Evolutionary conservation across 2,329 filamentous ascomycete species (phyloP), one percentile per base, ranked within the genome.

Genomic region (Chrysoporthe puriensis): DNA sequence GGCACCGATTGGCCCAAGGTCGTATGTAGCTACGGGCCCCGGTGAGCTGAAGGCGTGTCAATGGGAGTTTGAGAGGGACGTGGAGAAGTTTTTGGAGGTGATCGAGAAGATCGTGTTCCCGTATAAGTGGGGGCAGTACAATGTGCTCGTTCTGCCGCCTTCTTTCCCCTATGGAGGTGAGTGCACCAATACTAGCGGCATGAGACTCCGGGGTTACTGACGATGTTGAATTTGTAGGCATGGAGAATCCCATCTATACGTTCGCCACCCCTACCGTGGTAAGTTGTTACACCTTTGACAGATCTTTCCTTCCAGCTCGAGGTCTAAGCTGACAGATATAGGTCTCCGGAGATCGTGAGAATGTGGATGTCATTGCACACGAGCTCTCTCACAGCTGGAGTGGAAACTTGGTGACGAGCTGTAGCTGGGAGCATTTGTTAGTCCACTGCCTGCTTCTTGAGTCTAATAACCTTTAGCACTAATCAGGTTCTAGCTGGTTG

Each of bases 291-390:
- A 16, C 21, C 14, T 52, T 4, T 7, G 11, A 26, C n/a, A 44
- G 14, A 43, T 16, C 21, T 59, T 34, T n/a, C 18, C 18, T 11
- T 2, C 11, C 21, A 44, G 21, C 14, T 5, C 16, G 46, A 42
- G 61, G 14, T 34, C 44, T 26, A 36, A 48, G 97, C 94, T 46
- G 91, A 98, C 73, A 94, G 36, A 5, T 14, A 36, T 32, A 65
- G 63, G 44, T 99, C 75, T 96, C 91, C 67, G 95, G 95, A 60
- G 92, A 95, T 74, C 87, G 91, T 56, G 91, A 97, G 76, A 98
- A 98, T 73, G 88, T 98, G 26, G 95, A 98, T 77, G 95, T 98
- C 26, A 97, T 99, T 79, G 96, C 96, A 1, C 96, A 97, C 77
- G 94, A 89, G 85, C 75, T 91, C 70, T 85, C 83, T 71, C 88